A percentile compares a stretch with the other conserved stretches of the same genome.
These are phyloP conservation scores for Tylopilus balloui DNA, from an alignment of 768 basidiomycete species.

Conservation along the genomic window DNA sequence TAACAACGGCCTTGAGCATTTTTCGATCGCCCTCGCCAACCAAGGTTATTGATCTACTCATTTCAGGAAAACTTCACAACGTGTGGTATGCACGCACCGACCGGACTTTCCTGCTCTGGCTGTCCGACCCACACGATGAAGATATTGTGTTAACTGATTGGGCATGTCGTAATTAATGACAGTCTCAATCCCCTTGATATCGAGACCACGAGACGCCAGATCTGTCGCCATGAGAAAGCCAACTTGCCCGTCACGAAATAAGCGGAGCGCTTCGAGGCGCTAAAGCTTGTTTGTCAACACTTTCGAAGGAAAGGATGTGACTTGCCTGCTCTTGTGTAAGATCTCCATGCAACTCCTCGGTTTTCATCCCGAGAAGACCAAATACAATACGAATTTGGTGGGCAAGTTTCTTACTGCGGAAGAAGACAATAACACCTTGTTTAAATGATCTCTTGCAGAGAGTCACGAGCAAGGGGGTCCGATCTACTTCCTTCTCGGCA, in stretches of 20 bases:
- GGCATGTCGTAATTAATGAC: conserved; percentile 99
- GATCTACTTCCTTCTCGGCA: conserved; percentile 70
- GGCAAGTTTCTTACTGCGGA: conserved; percentile 93
- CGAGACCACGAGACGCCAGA: conserved; percentile 89
- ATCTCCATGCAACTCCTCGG: conserved; percentile 92
- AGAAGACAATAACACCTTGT: conserved; percentile 82
- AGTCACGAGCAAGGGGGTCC: conserved; percentile 70
- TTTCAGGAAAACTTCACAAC: conserved; percentile 8
- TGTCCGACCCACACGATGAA: conserved; percentile 96
- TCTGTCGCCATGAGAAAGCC: conserved; percentile 96
- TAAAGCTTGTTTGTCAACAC: conserved; percentile 29
- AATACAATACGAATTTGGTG: conserved; percentile 97
- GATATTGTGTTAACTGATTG: conserved; percentile 83
- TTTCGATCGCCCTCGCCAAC: conserved; percentile 96
- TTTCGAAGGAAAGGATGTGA: neutral
- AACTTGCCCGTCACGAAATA: conserved; percentile 83
- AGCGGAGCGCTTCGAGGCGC: conserved; percentile 82
- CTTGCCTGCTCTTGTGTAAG: conserved; percentile 91
- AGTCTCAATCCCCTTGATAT: conserved; percentile 96
- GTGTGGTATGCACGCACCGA: conserved; percentile 49
- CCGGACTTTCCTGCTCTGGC: conserved; percentile 93
- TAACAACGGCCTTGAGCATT: conserved; percentile 93
- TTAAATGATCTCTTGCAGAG: conserved; percentile 89
- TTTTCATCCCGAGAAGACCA: conserved; percentile 79
- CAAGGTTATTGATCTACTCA: conserved; percentile 78